Conservation (phyloP, 768 basidiomycete genomes). For the Boletus patriciae region DNA sequence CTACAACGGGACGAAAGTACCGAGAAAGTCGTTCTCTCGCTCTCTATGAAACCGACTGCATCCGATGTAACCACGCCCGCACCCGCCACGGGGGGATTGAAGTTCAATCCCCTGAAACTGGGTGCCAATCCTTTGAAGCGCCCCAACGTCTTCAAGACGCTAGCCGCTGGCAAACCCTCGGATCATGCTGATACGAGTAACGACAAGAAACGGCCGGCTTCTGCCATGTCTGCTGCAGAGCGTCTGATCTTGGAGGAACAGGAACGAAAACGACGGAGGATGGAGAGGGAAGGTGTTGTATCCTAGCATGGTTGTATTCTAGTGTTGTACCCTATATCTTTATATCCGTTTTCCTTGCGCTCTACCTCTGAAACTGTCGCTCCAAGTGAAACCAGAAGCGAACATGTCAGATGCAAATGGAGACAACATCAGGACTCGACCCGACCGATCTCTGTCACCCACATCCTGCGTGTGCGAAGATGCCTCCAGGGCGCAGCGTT, state of each 20-base stretch:
- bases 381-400: neutral
- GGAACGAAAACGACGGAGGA: slow-evolving; percentile 79
- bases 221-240: slow-evolving; percentile 80
- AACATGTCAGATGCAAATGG: neutral
- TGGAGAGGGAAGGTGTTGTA: slow-evolving; percentile 50
- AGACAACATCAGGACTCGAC: too few species aligned
- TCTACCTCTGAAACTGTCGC: neutral
- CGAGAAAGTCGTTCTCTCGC: slow-evolving; percentile 75
- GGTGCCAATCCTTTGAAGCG: slow-evolving; percentile 66
- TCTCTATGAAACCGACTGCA: slow-evolving; percentile 55
- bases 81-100: slow-evolving; percentile 45
- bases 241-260: slow-evolving; percentile 86
- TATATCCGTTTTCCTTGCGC: slow-evolving; percentile 1
- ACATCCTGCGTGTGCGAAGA: too few species aligned
- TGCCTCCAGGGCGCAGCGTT: too few species aligned
- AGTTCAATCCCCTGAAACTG: slow-evolving; percentile 50
- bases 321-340: slow-evolving; percentile 2
- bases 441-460: too few species aligned
- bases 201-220: slow-evolving; percentile 61
- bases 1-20: slow-evolving; percentile 70
- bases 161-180: slow-evolving; percentile 34
- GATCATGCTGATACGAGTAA: slow-evolving; percentile 35
- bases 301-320: slow-evolving; percentile 10
- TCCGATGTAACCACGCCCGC: slow-evolving; percentile 30
- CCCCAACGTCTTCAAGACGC: slow-evolving; percentile 70